Conservation (phyloP, 140 eudicot species). For the Ambrosia hybrid region DNA sequence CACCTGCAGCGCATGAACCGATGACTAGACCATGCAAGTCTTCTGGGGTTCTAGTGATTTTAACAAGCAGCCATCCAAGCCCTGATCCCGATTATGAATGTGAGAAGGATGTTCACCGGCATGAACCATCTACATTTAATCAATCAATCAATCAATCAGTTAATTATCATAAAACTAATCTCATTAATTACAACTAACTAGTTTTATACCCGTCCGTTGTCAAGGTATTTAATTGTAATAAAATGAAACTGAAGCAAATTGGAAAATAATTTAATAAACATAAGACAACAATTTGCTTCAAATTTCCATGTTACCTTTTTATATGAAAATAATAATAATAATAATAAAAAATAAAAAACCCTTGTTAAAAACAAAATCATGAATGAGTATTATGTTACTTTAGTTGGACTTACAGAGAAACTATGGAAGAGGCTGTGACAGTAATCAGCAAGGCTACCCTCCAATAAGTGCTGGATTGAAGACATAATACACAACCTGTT, state of each 20-base stretch:
- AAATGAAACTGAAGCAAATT: no score
- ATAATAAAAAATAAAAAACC: no score
- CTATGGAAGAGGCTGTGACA: slow-evolving; percentile 38
- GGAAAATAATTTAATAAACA: no score
- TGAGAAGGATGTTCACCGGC: slow-evolving; percentile 59
- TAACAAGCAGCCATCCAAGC: slow-evolving; percentile 60
- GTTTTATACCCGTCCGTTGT: no score
- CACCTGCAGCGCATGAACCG: slow-evolving; percentile 64
- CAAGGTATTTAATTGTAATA: no score
- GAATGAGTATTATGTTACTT: no score
- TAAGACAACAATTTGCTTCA: no score
- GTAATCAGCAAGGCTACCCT: slow-evolving; percentile 57
- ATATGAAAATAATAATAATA: no score
- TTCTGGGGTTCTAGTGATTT: slow-evolving; percentile 53
- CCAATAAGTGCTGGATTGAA: slow-evolving; percentile 55
- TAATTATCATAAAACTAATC: no score
- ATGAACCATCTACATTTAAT: slow-evolving; percentile 56
- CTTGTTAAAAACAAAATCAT: no score
- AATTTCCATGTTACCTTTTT: no score
- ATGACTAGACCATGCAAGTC: slow-evolving; percentile 64
- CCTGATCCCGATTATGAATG: slow-evolving; percentile 69
- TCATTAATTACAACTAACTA: background rate
- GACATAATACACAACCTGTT: slow-evolving; percentile 60
- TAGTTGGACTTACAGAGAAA: slow-evolving; percentile 42
- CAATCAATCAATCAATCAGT: background rate